Conservation (phyloP, 2,329 filamentous ascomycete species). For the Aspergillus jensenii region DNA sequence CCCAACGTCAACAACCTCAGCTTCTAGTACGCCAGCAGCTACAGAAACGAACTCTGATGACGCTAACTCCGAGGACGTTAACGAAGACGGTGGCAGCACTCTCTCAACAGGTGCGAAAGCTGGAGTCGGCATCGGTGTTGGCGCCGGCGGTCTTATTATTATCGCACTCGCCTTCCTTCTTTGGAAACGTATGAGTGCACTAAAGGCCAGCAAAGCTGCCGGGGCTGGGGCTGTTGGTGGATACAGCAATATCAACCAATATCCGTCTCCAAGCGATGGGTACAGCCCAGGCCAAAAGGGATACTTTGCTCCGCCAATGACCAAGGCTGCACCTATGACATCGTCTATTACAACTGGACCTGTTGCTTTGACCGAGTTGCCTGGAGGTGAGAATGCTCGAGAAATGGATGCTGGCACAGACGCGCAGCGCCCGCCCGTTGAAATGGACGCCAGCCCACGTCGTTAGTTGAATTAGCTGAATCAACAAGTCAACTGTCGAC, state of each 20-base stretch:
- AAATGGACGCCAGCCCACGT: not conserved
- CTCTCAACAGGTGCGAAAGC: constrained; percentile 11
- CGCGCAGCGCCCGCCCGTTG: not conserved
- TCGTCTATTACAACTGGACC: not conserved
- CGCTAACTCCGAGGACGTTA: not conserved
- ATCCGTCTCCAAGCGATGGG: not conserved
- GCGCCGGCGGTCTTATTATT: constrained; percentile 4
- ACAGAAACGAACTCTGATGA: not conserved
- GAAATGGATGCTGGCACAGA: constrained; percentile 3
- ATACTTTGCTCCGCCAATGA: constrained; percentile 4
- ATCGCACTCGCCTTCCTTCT: constrained; percentile 3
- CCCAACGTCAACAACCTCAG: not conserved
- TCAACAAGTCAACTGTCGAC: not conserved
- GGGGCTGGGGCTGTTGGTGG: not conserved
- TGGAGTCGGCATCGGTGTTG: constrained; percentile 9
- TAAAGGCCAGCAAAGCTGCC: not conserved
- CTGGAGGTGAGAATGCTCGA: not conserved
- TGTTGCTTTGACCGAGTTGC: not conserved
- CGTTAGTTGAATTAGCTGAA: not conserved
- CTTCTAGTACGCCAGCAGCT: not conserved
- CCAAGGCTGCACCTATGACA: not conserved
- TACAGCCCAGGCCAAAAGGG: not conserved
- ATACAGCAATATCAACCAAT: not conserved
- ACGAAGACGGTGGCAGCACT: not conserved
- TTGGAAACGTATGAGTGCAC: not conserved